Percentiles rank a stretch among this genome's conserved stretches.
These are phyloP conservation scores for Trypanosoma theileri DNA, from an alignment of 208 protist species.

Conservation along the genomic window DNA sequence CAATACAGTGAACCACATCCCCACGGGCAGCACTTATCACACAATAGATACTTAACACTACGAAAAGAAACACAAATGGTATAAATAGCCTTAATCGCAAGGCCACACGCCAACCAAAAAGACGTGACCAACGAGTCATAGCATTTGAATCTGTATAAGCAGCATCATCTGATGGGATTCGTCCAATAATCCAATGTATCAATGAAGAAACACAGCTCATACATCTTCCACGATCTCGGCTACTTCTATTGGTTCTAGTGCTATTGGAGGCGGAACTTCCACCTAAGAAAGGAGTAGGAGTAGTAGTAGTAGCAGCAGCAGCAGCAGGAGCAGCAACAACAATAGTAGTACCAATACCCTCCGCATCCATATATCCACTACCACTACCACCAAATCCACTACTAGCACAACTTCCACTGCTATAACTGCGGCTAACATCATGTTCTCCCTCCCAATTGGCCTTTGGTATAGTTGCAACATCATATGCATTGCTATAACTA, in stretches of 20 bases:
- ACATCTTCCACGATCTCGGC: background rate
- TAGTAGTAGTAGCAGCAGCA: too few species aligned
- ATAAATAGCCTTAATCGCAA: conserved; percentile 6
- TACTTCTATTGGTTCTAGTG: background rate
- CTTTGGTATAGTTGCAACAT: too few species aligned
- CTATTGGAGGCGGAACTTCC: background rate
- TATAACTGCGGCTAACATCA: too few species aligned
- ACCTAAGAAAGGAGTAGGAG: too few species aligned
- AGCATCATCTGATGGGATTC: background rate
- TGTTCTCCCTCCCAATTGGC: too few species aligned
- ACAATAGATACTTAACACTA: background rate
- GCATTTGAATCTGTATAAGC: background rate
- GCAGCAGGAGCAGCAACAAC: too few species aligned
- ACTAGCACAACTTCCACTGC: too few species aligned
- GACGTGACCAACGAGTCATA: conserved; percentile 8
- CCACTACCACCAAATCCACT: too few species aligned
- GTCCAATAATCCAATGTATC: conserved; percentile 8
- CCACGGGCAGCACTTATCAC: background rate
- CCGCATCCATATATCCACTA: too few species aligned
- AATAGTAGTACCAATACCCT: too few species aligned
- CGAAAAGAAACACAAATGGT: conserved; percentile 2
- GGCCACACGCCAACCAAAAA: conserved; percentile 6
- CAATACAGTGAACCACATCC: conserved; percentile 5
- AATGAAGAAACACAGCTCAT: background rate
- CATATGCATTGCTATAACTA: too few species aligned